Conservation (phyloP, 2,329 filamentous ascomycete species). For the Colletotrichum melonis region DNA sequence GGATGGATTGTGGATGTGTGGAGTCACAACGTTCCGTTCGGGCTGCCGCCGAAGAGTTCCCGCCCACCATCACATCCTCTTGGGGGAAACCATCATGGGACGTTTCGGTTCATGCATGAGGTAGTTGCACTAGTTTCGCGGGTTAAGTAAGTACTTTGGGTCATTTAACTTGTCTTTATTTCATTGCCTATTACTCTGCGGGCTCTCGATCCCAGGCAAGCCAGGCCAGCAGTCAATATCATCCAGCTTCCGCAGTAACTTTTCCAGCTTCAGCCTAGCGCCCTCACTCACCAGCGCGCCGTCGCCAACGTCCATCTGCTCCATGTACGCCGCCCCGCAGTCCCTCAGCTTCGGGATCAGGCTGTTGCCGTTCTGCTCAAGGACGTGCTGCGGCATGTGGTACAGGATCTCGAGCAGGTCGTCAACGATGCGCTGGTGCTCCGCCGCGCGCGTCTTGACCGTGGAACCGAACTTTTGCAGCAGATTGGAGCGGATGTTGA, state of each 20-base stretch:
- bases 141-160: background rate
- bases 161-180: background rate
- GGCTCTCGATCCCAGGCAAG: slow-evolving; percentile 8
- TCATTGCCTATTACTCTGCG: slow-evolving; percentile 10
- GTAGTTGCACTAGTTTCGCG: background rate
- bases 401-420: slow-evolving; percentile 50
- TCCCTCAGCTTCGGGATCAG: slow-evolving; percentile 51
- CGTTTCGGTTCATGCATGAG: background rate
- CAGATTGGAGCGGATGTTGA: slow-evolving; percentile 50
- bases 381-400: slow-evolving; percentile 45
- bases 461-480: slow-evolving; percentile 44
- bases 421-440: slow-evolving; percentile 47
- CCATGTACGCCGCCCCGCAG: slow-evolving; percentile 48
- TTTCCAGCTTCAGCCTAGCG: slow-evolving; percentile 41
- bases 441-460: slow-evolving; percentile 18
- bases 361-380: slow-evolving; percentile 48
- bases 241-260: slow-evolving; percentile 43
- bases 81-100: background rate
- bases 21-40: slow-evolving; percentile 13
- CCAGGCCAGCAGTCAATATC: slow-evolving; percentile 47
- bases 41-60: background rate
- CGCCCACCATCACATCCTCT: background rate
- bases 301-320: slow-evolving; percentile 35
- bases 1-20: slow-evolving; percentile 19
- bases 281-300: slow-evolving; percentile 30